These are phyloP conservation scores for Coprinellus aureogranulatus DNA, from an alignment of 768 basidiomycete species.

Conservation along the genomic window DNA sequence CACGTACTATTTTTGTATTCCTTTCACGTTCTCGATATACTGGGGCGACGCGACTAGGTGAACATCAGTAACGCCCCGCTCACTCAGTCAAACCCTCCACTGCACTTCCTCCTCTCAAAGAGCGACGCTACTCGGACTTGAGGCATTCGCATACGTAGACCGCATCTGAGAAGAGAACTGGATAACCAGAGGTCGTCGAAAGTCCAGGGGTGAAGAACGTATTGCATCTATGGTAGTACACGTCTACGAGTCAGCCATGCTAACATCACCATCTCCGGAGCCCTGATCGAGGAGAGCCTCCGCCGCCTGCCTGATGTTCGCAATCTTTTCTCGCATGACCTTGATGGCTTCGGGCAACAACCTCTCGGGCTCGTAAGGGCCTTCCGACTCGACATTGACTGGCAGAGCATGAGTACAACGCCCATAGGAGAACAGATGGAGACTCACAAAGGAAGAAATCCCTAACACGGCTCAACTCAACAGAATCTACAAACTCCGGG, in stretches of 20 bases:
- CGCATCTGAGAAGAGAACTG: too few species aligned
- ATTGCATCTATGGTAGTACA: too few species aligned
- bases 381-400: slow-evolving; percentile 91
- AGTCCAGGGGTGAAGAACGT: too few species aligned
- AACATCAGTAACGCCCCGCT: too few species aligned
- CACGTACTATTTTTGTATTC: too few species aligned
- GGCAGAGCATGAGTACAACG: slow-evolving; percentile 4
- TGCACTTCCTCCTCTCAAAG: too few species aligned
- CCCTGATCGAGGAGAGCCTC: slow-evolving; percentile 50
- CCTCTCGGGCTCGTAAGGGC: slow-evolving; percentile 81
- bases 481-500: slow-evolving; percentile 82
- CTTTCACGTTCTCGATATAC: too few species aligned
- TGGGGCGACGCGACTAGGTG: too few species aligned
- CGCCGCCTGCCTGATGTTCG: slow-evolving; percentile 54
- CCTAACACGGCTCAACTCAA: slow-evolving; percentile 79
- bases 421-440: not conserved
- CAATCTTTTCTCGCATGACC: slow-evolving; percentile 81
- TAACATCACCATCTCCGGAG: slow-evolving; percentile 42
- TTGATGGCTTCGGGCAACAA: slow-evolving; percentile 76
- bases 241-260: slow-evolving; percentile 45
- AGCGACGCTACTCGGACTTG: too few species aligned
- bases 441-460: slow-evolving; percentile 90
- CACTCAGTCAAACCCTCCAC: too few species aligned
- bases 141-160: too few species aligned
- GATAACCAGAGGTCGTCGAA: too few species aligned